Base-by-base conservation (phyloP, 164 flowering plant species). In the Chimonanthus praecox region DNA sequence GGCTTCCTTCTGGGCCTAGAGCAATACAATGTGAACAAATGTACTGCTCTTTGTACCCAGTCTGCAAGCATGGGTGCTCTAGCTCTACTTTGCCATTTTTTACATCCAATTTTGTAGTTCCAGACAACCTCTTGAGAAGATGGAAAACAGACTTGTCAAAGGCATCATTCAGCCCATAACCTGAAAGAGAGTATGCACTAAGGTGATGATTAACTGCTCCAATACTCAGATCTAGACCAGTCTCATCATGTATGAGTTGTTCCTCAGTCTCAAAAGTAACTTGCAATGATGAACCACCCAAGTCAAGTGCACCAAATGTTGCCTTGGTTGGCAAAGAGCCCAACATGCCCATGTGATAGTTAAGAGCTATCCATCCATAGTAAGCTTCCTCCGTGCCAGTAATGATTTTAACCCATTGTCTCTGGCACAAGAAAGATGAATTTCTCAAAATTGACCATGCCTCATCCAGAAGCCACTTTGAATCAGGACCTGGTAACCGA, bases 141-240 rank as follows among this genome's bases (percentile, higher is more conserved):
- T 83, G 84, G 71, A 77, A 84, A 64, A 96, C 98, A 68, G 98
- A 89, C 79, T 87, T 94, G 76, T 88, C 99, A 82, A 96, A 96
- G 50, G 98, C 99, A 84, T 96, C 99, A 80, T 96, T 96, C 70
- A 96, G 77, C 66, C 99, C 99, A 86, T 96, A 96, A 11, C 99
- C 97, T 44, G 91, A 71, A 58, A 96, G 89, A 73, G 99, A 96
- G 83, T 94, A 96, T 58, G 98, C 99, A 87, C 80, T 92, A 13
- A 96, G 91, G 80, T 87, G 92, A 84, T 90, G 97, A 64, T 83
- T 87, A 74, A 82, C 85, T 20, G 85, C 70, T 64, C 99, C 99
- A 78, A 96, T 90, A 78, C 84, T 87, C 46, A 96, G 83, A 64
- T 87, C 82, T 79, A 95, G 82, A 83, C 87, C 86, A 49, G 89